phyloP scores from a whole-genome alignment of 192 early-diverging fungal genomes.

The Coemansia reversa region DNA sequence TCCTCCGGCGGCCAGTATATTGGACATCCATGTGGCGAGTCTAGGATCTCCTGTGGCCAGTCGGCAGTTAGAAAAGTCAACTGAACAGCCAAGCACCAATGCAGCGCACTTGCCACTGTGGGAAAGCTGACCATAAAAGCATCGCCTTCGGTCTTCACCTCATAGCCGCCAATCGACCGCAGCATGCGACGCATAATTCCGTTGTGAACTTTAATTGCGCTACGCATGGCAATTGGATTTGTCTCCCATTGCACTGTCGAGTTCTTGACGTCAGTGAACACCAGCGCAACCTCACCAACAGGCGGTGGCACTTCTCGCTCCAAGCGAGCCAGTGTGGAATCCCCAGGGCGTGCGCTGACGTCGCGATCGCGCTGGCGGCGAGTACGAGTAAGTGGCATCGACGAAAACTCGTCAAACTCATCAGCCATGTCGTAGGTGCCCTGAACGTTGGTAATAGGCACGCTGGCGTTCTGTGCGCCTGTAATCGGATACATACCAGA shows the following conservation, averaged over 20 bases:
- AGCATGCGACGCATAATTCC: conserved; percentile 77
- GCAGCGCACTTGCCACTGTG: conserved; percentile 71
- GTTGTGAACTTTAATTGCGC: conserved; percentile 86
- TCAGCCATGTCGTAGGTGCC: conserved; percentile 41
- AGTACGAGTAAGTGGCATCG: conserved; percentile 31
- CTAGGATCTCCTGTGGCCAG: conserved; percentile 85
- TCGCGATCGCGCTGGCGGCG: conserved; percentile 49
- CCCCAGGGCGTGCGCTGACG: conserved; percentile 46
- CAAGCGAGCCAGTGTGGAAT: conserved; percentile 61
- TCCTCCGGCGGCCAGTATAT: conserved; percentile 62
- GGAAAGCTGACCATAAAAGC: conserved; percentile 93
- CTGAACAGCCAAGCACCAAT: conserved; percentile 89
- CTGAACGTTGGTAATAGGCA: conserved; percentile 13
- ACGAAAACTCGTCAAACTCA: conserved; percentile 46
- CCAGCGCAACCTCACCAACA: conserved; percentile 75
- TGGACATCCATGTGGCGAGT: conserved; percentile 71
- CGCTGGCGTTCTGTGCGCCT: conserved; percentile 15
- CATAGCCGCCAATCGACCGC: conserved; percentile 82
- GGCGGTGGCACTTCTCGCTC: conserved; percentile 83
- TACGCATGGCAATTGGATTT: conserved; percentile 76
- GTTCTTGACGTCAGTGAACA: conserved; percentile 94
- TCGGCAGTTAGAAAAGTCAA: conserved; percentile 74
- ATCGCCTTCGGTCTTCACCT: conserved; percentile 95
- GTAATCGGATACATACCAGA: conserved; percentile 23
- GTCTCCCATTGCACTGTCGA: conserved; percentile 93